A percentile compares a stretch with the other conserved stretches of the same genome.
Conservation (phyloP, 75 land plant species). For the Adiantum capillusveneris region DNA sequence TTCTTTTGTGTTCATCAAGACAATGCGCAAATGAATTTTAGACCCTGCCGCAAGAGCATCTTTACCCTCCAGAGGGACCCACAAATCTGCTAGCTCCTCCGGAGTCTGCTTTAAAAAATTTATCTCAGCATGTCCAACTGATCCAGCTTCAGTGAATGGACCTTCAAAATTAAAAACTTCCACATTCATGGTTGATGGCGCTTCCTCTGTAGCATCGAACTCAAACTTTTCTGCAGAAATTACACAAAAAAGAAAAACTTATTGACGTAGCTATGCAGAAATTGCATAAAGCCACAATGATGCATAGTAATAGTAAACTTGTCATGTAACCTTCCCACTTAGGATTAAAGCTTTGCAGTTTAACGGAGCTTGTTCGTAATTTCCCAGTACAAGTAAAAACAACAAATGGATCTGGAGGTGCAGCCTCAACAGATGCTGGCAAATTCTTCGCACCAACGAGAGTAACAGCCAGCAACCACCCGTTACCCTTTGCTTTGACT, state of each 20-base stretch:
- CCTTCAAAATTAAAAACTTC: slow-evolving; percentile 90
- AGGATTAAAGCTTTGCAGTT: slow-evolving; percentile 64
- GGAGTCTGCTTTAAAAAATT: slow-evolving; percentile 67
- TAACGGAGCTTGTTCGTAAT: slow-evolving; percentile 78
- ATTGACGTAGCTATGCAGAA: too few species aligned
- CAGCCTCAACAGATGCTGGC: slow-evolving; percentile 23
- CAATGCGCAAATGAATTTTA: slow-evolving; percentile 60
- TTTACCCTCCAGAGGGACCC: slow-evolving; percentile 74
- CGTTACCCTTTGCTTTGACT: slow-evolving; percentile 68
- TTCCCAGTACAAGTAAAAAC: slow-evolving; percentile 79
- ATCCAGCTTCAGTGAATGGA: slow-evolving; percentile 61
- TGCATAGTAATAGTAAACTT: too few species aligned
- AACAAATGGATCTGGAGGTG: slow-evolving; percentile 67
- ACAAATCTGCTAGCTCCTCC: slow-evolving; percentile 60
- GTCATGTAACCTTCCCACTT: slow-evolving; percentile 76
- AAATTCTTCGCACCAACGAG: slow-evolving; percentile 56
- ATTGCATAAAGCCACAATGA: too few species aligned
- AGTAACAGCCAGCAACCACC: slow-evolving; percentile 82
- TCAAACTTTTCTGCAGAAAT: slow-evolving; percentile 69
- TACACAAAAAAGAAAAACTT: too few species aligned
- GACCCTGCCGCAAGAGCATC: slow-evolving; percentile 50
- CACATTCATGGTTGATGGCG: slow-evolving; percentile 75
- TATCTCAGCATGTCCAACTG: slow-evolving; percentile 81
- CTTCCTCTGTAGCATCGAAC: slow-evolving; percentile 88
- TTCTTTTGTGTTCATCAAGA: slow-evolving; percentile 60